Percentiles rank a stretch among this genome's conserved stretches.
Evolutionary conservation across 163 green algal genomes (phyloP).

Genomic region (Prototheca stagnorum): DNA sequence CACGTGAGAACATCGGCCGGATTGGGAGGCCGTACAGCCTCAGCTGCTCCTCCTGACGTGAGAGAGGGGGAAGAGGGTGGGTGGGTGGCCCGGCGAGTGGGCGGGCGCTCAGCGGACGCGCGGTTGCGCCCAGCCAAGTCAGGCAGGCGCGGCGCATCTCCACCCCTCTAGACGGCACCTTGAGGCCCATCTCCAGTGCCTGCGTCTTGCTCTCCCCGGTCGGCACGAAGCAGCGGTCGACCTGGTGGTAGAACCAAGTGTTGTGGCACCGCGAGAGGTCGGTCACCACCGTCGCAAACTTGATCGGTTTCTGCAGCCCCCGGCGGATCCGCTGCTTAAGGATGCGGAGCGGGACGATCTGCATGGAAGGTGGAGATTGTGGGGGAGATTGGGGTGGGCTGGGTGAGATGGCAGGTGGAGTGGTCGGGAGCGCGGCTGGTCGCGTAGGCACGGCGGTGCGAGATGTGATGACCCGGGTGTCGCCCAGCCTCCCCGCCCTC

Average conservation of each 20-base stretch:
- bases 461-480: too few species aligned
- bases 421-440: too few species aligned
- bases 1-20: slow-evolving; percentile 67
- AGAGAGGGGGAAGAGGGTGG: too few species aligned
- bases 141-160: too few species aligned
- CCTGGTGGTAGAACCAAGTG: slow-evolving; percentile 63
- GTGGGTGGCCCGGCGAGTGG: too few species aligned
- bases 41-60: slow-evolving; percentile 19
- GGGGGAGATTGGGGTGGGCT: too few species aligned
- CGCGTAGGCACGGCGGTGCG: too few species aligned
- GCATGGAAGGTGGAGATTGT: slow-evolving; percentile 25
- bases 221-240: slow-evolving; percentile 79
- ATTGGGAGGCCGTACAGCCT: slow-evolving; percentile 75
- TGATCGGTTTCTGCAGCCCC: slow-evolving; percentile 44
- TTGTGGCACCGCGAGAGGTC: slow-evolving; percentile 96
- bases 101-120: too few species aligned
- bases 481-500: too few species aligned
- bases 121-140: too few species aligned
- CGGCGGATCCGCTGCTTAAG: slow-evolving; percentile 28
- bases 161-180: too few species aligned
- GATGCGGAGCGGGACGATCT: slow-evolving; percentile 73
- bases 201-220: slow-evolving; percentile 44
- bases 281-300: slow-evolving; percentile 82
- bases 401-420: too few species aligned
- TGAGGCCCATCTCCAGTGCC: slow-evolving; percentile 39